phyloP scores from a whole-genome alignment of 2,329 filamentous ascomycete species.

The Colletotrichum chlorophyti region DNA sequence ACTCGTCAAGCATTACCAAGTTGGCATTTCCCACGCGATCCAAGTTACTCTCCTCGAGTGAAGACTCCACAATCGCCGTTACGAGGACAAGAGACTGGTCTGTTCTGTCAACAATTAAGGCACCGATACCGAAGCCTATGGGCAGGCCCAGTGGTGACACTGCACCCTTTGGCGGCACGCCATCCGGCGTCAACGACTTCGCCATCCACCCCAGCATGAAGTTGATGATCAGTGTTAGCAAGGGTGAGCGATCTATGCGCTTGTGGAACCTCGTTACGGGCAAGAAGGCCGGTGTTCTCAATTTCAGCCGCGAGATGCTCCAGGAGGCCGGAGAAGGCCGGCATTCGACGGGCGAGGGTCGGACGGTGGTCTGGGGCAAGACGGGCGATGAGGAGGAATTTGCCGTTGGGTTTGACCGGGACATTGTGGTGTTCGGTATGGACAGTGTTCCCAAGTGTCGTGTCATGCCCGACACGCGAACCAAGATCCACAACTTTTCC shows the following conservation, averaged over 20 bases:
- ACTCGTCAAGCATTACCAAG: constrained; percentile 80
- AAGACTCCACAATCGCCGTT: constrained; percentile 91
- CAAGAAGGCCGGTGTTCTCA: constrained; percentile 92
- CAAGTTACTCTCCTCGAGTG: constrained; percentile 86
- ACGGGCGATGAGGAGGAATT: constrained; percentile 81
- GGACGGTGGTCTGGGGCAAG: constrained; percentile 80
- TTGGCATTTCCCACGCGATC: constrained; percentile 83
- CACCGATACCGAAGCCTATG: constrained; percentile 79
- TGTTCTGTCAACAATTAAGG: constrained; percentile 86
- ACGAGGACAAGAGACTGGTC: constrained; percentile 90
- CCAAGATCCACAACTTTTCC: constrained; percentile 83
- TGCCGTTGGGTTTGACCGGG: constrained; percentile 86
- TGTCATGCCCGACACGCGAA: constrained; percentile 70
- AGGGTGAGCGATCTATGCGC: constrained; percentile 89
- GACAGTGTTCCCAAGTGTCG: constrained; percentile 83
- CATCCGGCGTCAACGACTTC: constrained; percentile 92
- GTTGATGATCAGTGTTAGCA: constrained; percentile 91
- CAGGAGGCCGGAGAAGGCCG: constrained; percentile 78
- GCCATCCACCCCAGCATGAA: constrained; percentile 96
- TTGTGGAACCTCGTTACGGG: constrained; percentile 97
- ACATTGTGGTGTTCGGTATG: constrained; percentile 84
- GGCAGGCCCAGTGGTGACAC: constrained; percentile 91
- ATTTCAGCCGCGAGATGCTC: constrained; percentile 78
- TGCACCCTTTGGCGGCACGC: constrained; percentile 78
- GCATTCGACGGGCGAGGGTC: constrained; percentile 81